phyloP scores from a whole-genome alignment of 2,329 filamentous ascomycete genomes.

The Cytospora chrysosperma region DNA sequence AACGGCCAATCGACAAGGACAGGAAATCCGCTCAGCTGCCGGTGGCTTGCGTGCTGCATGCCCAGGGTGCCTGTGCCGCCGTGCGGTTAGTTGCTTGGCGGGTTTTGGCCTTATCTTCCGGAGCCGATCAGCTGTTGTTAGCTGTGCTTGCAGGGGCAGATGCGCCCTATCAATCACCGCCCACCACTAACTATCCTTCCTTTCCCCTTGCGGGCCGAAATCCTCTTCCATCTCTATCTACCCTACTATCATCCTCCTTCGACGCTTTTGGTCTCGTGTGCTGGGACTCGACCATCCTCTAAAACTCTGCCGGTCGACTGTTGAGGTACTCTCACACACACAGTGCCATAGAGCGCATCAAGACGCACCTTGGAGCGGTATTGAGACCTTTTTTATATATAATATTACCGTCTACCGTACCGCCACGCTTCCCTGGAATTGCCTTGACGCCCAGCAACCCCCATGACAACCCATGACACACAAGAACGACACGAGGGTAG shows the following conservation, averaged over 20 bases:
- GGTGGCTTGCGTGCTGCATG: neutral
- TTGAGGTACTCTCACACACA: neutral
- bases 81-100: neutral
- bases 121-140: neutral
- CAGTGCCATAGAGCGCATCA: neutral
- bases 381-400: neutral
- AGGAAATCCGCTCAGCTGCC: neutral
- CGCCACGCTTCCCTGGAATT: neutral
- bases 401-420: neutral
- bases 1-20: too few relatives aligned
- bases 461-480: neutral
- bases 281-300: slow-evolving; percentile 1
- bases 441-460: neutral
- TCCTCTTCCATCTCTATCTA: slow-evolving; percentile 5
- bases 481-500: slow-evolving; percentile 12
- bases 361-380: neutral
- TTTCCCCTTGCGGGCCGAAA: neutral
- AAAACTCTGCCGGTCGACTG: neutral
- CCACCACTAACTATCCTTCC: slow-evolving; percentile 2
- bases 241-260: neutral
- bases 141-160: neutral
- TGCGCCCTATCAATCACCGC: slow-evolving; percentile 15
- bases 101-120: slow-evolving; percentile 8
- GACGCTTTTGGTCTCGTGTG: neutral
- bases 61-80: neutral